Percentiles rank a stretch among this genome's conserved stretches.
These are phyloP conservation scores for Aquilaria yunnanensis DNA, from an alignment of 345 rosid species.

Conservation along the genomic window DNA sequence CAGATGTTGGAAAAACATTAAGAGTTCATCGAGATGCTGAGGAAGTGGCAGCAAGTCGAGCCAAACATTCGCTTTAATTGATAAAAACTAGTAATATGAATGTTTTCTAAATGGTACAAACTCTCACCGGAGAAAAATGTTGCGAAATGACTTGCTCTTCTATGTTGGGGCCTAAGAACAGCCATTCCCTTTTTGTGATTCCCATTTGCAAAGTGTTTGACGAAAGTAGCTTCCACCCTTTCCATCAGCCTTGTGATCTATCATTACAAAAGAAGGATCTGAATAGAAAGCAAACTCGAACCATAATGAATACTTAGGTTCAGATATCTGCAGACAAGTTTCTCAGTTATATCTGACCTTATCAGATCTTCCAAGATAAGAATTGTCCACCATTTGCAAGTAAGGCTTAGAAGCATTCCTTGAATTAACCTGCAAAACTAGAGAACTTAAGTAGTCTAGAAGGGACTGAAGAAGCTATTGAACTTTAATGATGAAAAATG, in stretches of 20 bases:
- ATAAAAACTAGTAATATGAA: too few species aligned
- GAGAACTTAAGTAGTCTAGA: not conserved
- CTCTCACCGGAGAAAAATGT: conserved; percentile 61
- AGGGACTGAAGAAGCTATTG: not conserved
- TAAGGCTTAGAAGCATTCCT: conserved; percentile 57
- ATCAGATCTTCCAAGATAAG: conserved; percentile 63
- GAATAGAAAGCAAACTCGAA: not conserved
- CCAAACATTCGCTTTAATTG: not conserved
- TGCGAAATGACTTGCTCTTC: conserved; percentile 53
- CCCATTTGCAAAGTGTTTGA: conserved; percentile 74
- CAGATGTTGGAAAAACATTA: not conserved
- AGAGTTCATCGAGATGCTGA: not conserved
- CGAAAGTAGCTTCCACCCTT: conserved; percentile 53
- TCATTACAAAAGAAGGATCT: not conserved
- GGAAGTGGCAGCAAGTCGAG: not conserved
- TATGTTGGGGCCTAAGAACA: conserved; percentile 44
- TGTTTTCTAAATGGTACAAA: not conserved
- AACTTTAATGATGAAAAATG: not conserved
- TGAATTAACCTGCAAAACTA: conserved; percentile 37
- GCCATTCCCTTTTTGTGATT: conserved; percentile 65
- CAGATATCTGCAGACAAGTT: not conserved
- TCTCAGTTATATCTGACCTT: conserved; percentile 32
- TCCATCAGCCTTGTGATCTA: conserved; percentile 62
- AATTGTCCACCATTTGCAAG: conserved; percentile 60
- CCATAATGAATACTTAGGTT: too few species aligned